Base-by-base conservation (phyloP, 208 protist genomes). In the Trypanosoma platydactyli region DNA sequence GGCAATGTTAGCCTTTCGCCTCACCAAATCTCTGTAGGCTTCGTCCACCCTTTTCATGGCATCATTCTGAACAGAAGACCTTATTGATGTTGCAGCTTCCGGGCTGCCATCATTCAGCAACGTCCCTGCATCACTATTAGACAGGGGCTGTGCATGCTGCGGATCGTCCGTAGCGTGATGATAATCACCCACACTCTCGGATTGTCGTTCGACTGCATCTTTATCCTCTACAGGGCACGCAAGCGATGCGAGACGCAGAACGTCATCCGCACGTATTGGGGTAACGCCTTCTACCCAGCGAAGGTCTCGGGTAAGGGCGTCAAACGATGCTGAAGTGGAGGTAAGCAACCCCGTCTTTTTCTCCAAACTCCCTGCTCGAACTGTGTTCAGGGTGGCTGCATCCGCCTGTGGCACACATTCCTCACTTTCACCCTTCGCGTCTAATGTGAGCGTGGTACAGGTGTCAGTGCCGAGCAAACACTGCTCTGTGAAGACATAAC, bases 401-500 rank as follows among this genome's bases (percentile, higher is more conserved):
- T 53, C 25, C 20, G 16, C 11, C 15, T 33, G 13, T n/a, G n/a
- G n/a, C 33, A 38, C 33, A 38, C 33, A 3, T 53, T 22, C 15
- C 18, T 41, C 57, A 13, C 12, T 22, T 22, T 38, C 44, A 4
- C 38, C 56, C n/a, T 45, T 33, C 20, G 33, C 58, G 42, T 42
- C 58, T 22, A 61, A 1, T 16, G 22, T 52, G 11, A 73, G 20
- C 15, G 25, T 46, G 18, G 22, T 41, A 9, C n/a, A 41, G 38
- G 22, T 42, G 44, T 73, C 58, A 30, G 29, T 61, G 11, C 57
- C 59, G 42, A 66, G 30, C 30, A 73, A 61, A 33, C 66, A 15
- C 42, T 40, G 25, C 18, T 66, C 59, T 52, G 59, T 73, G 42
- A 73, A 64, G 30, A 70, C 5, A 30, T 46, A 29, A 9, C 67